Evolutionary conservation across 306 rosid genomes (phyloP).

Genomic region (Cyamopsis tetragonoloba): DNA sequence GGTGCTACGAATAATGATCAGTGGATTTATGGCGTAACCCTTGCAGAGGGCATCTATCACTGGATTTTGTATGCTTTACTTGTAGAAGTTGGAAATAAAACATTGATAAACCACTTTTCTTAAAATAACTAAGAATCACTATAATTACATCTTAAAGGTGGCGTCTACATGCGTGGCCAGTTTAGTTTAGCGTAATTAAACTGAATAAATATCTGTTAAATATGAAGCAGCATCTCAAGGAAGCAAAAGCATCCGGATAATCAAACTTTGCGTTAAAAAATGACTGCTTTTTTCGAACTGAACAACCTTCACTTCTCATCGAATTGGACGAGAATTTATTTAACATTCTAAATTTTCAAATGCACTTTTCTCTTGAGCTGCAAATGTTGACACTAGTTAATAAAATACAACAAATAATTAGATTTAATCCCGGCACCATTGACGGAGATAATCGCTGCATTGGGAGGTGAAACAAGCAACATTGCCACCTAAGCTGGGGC

Average conservation of each 20-base stretch:
- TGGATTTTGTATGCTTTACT: no score
- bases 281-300: background rate
- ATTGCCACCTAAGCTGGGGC: constrained; percentile 40
- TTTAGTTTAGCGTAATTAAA: background rate
- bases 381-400: background rate
- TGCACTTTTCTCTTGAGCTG: background rate
- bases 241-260: background rate
- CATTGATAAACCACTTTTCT: no score
- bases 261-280: background rate
- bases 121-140: no score
- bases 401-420: background rate
- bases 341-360: constrained; percentile 13
- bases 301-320: constrained; percentile 8
- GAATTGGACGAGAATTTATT: background rate
- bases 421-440: constrained; percentile 15
- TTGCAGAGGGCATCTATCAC: no score
- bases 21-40: no score
- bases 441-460: background rate
- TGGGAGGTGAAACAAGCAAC: background rate
- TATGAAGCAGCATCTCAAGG: background rate
- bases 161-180: no score
- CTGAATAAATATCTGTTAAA: no score
- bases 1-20: background rate
- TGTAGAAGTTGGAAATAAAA: no score
- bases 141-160: no score